Conservation (phyloP, 768 basidiomycete genomes). For the Melanogaster broomeanus region DNA sequence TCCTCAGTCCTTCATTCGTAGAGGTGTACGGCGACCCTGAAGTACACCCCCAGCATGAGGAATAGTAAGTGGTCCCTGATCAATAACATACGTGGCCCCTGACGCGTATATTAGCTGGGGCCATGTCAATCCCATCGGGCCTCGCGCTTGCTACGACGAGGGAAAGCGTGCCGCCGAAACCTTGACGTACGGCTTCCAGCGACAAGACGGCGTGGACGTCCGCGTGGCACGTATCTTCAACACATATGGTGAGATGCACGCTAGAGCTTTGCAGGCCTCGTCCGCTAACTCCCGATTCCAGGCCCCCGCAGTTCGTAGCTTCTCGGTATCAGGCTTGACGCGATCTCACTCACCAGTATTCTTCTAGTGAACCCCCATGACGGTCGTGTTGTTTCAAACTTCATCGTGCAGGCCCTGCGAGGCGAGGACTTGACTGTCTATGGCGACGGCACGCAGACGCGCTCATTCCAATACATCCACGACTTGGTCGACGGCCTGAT, state of each 20-base stretch:
- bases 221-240: conserved; percentile 99
- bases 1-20: conserved; percentile 26
- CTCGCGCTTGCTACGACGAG: conserved; percentile 99
- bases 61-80: conserved; percentile 64
- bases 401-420: conserved; percentile 95
- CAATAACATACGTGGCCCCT: conserved; percentile 10
- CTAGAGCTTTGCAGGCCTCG: neutral
- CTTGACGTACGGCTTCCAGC: conserved; percentile 92
- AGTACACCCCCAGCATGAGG: conserved; percentile 95
- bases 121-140: conserved; percentile 97
- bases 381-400: conserved; percentile 98
- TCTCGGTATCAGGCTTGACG: neutral
- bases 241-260: conserved; percentile 63
- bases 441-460: conserved; percentile 90
- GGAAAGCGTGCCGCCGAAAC: conserved; percentile 99
- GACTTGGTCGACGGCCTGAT: conserved; percentile 95
- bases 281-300: conserved; percentile 7
- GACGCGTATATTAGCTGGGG: conserved; percentile 69
- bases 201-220: conserved; percentile 94
- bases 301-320: conserved; percentile 71
- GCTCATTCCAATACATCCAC: conserved; percentile 98
- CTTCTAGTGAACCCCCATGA: conserved; percentile 89
- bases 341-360: conserved; percentile 27
- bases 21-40: conserved; percentile 99
- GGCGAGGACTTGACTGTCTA: conserved; percentile 98